Evolutionary conservation across 2,329 filamentous ascomycete species (phyloP), one percentile per base, ranked within the genome.

Genomic region (Diaporthe helianthi): DNA sequence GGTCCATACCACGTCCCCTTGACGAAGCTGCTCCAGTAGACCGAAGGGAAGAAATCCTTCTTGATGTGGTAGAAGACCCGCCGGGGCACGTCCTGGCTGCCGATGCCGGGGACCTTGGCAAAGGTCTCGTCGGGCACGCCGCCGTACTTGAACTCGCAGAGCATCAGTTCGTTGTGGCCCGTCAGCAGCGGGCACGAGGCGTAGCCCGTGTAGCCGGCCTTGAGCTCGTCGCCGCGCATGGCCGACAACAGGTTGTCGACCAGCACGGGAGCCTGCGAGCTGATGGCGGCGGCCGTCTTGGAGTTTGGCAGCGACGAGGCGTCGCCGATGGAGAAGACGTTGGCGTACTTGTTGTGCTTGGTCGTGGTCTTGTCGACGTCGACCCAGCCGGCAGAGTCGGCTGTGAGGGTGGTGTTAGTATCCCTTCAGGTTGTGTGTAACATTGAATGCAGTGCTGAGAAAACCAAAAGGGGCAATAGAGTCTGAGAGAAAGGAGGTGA

Each of bases 111-210:
- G 22, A 60, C 67, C 58, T 36, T 73, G 54, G 69, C 77, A 68
- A 84, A 84, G 0, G 82, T 83, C 78, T 84, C 82, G 72, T 82
- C 79, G 13, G 82, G 82, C 53, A 80, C 78, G 36, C 81, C 82
- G 38, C 80, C 82, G 67, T 84, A 84, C 76, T 82, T 83, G 77
- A 84, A 84, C 77, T 84, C 82, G 72, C 80, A 81, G 64, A 84
- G 79, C 78, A 84, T 79, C 46, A 84, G 79, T 76, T 83, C 80
- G 55, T 77, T 77, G 71, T 83, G 80, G 66, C 80, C 79, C 0
- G 82, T 84, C 36, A 83, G 73, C 47, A 84, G 77, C n/a, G 82
- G 82, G 74, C 82, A 84, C 13, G 79, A 82, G 1, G 82, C 81
- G 72, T 84, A 84, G 52, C 82, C 82, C 63, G 82, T 80, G 70